Percentiles rank a stretch among this genome's conserved stretches.
These are phyloP conservation scores for Tetrapisispora pingtungensis DNA, from an alignment of 805 yeast species.

Conservation along the genomic window DNA sequence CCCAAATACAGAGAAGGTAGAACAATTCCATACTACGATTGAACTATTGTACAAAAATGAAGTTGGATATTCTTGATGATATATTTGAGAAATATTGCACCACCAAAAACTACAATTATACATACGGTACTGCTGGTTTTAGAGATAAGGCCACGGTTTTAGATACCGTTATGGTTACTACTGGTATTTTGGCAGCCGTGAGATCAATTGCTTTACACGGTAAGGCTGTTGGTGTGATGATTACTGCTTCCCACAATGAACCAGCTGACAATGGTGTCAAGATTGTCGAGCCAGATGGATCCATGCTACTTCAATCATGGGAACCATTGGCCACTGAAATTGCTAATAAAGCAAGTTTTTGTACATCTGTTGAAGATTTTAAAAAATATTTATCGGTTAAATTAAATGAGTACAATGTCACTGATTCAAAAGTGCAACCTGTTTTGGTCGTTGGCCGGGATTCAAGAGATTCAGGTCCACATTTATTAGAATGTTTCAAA, in stretches of 20 bases:
- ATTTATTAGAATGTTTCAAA: conserved; percentile 33
- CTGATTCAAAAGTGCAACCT: conserved; percentile 11
- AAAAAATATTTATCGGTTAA: conserved; percentile 9
- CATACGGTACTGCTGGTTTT: conserved; percentile 98
- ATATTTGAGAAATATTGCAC: conserved; percentile 27
- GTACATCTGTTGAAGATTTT: conserved; percentile 34
- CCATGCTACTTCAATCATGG: conserved; percentile 80
- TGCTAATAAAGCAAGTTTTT: conserved; percentile 51
- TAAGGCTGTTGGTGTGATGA: conserved; percentile 83
- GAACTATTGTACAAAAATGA: background rate
- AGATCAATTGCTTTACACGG: conserved; percentile 67
- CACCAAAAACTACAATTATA: conserved; percentile 36
- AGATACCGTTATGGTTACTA: conserved; percentile 75
- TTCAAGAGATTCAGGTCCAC: conserved; percentile 76
- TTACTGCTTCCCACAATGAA: conserved; percentile 92
- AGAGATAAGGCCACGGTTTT: conserved; percentile 59
- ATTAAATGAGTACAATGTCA: conserved; percentile 23
- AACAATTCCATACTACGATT: too few relatives aligned
- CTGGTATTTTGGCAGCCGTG: conserved; percentile 72
- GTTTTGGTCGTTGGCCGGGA: conserved; percentile 73
- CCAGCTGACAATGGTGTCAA: conserved; percentile 88
- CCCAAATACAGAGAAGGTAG: too few relatives aligned
- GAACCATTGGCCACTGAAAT: conserved; percentile 68
- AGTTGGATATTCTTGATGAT: conserved; percentile 2
- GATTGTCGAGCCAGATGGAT: conserved; percentile 87